Evolutionary conservation across 2,329 filamentous ascomycete species (phyloP), one percentile per base, ranked within the genome.

Genomic region (Nannizzia gypsea): DNA sequence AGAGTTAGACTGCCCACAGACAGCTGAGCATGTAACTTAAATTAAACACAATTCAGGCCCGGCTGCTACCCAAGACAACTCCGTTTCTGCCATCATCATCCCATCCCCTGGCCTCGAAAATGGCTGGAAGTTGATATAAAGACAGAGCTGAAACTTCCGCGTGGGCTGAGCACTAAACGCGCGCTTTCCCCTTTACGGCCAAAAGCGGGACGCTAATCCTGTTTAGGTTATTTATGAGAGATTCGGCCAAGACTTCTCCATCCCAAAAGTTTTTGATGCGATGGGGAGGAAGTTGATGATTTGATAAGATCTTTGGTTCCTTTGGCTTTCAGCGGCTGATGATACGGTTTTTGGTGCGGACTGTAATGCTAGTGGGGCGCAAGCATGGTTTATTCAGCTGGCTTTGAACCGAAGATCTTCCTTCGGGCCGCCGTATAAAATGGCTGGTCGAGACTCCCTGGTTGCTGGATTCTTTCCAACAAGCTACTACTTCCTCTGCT

Each of bases 1-100:
- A 67, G 70, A 28, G 68, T 75, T 22, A 54, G 50, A 20, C 50
- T 54, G 26, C 50, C 50, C 4, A 54, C 50, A 15, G 26, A 54
- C 50, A 13, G 22, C 50, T 54, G 50, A 54, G n/a, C 50, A 54
- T 34, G 26, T 28, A 28, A 9, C 20, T 3, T 24, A 54, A 26
- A 9, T 54, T n/a, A 11, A 11, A 3, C 13, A 36, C 13, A 13
- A 3, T 11, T 36, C 31, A 31, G 26, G 31, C 6, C 17, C 28
- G 22, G 26, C 22, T 15, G 11, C 22, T 26, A 8, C 3, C 38
- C 42, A 46, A 46, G 38, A 22, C 42, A 13, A 11, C 20, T 22
- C 5, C 22, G 44, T 24, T 8, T 26, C 6, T 5, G 13, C 11
- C 40, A 15, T 44, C 3, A 17, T n/a, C n/a, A n/a, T n/a, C n/a